Conservation (phyloP, 2,329 filamentous ascomycete species). For the Penicillium sclerotiorum region DNA sequence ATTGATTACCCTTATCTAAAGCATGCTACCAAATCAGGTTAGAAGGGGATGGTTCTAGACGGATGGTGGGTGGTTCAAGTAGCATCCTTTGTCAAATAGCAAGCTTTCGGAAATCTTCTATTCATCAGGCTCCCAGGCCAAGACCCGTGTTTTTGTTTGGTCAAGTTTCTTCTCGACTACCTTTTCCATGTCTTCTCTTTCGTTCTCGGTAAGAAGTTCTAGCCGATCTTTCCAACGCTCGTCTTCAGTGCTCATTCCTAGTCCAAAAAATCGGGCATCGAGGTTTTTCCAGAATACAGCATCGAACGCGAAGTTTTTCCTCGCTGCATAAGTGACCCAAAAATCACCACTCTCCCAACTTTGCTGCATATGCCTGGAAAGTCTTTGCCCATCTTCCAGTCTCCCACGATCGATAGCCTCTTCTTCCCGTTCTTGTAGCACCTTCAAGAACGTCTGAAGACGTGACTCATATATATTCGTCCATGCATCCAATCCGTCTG, state of each 20-base stretch:
- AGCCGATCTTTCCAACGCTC: constrained; percentile 7
- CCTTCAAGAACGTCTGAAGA: constrained; percentile 17
- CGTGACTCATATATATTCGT: constrained; percentile 12
- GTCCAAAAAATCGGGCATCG: constrained; percentile 10
- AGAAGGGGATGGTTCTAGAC: no score
- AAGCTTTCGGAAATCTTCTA: no score
- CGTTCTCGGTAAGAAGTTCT: constrained; percentile 3
- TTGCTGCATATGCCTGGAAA: constrained; percentile 18
- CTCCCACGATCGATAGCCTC: constrained; percentile 5
- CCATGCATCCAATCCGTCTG: constrained; percentile 20
- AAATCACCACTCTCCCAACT: constrained; percentile 16
- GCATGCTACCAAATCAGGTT: no score
- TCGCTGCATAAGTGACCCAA: constrained; percentile 7
- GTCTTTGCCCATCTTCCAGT: constrained; percentile 9
- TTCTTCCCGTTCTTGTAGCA: constrained; percentile 10
- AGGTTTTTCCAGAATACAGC: constrained; percentile 9
- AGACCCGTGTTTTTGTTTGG: constrained; percentile 5
- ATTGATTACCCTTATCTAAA: no score
- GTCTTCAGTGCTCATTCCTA: background rate
- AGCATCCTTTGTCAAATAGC: no score
- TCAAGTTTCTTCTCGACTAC: constrained; percentile 6
- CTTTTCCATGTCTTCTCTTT: constrained; percentile 10
- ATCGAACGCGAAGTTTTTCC: constrained; percentile 10
- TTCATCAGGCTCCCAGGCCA: constrained; percentile 12
- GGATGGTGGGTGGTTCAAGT: no score